phyloP scores from a whole-genome alignment of 495 filamentous ascomycete genomes.

The Schizothecium vesticola region DNA sequence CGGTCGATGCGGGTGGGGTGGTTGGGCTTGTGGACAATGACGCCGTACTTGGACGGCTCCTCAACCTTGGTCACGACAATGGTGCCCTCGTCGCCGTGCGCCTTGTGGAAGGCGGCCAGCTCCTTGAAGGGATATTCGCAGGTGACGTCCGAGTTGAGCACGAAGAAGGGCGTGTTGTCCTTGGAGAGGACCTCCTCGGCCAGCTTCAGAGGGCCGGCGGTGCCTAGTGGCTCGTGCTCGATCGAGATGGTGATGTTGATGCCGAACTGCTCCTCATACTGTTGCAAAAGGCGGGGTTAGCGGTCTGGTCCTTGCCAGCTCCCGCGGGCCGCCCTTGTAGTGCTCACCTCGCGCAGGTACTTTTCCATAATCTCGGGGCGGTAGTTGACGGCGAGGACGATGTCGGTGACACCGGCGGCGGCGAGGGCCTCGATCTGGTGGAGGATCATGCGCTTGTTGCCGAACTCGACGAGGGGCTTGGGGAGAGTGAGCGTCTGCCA shows the following conservation, averaged over 20 bases:
- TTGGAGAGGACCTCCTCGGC: constrained; percentile 91
- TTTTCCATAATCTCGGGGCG: constrained; percentile 91
- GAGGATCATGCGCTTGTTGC: constrained; percentile 97
- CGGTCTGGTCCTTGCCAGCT: not conserved
- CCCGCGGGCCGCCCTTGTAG: not conserved
- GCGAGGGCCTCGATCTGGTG: constrained; percentile 96
- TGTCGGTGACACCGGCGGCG: constrained; percentile 93
- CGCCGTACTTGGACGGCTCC: constrained; percentile 98
- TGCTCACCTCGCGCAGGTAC: constrained; percentile 47
- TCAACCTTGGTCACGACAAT: constrained; percentile 99
- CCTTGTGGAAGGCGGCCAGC: constrained; percentile 84
- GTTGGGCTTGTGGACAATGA: constrained; percentile 94
- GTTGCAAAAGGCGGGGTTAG: constrained; percentile 11
- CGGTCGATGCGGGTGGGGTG: constrained; percentile 92
- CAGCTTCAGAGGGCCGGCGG: constrained; percentile 92
- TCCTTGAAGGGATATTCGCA: constrained; percentile 96
- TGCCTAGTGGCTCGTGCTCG: constrained; percentile 91
- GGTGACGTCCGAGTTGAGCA: constrained; percentile 97
- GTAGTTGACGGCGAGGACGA: constrained; percentile 98
- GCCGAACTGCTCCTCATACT: constrained; percentile 90
- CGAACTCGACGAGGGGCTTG: constrained; percentile 97
- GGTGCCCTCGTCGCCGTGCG: constrained; percentile 91
- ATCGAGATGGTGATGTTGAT: constrained; percentile 95
- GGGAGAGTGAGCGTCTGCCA: constrained; percentile 88
- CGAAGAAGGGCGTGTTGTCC: constrained; percentile 92